These are phyloP conservation scores for Starmerella powellii DNA, from an alignment of 805 yeast species.

Conservation along the genomic window DNA sequence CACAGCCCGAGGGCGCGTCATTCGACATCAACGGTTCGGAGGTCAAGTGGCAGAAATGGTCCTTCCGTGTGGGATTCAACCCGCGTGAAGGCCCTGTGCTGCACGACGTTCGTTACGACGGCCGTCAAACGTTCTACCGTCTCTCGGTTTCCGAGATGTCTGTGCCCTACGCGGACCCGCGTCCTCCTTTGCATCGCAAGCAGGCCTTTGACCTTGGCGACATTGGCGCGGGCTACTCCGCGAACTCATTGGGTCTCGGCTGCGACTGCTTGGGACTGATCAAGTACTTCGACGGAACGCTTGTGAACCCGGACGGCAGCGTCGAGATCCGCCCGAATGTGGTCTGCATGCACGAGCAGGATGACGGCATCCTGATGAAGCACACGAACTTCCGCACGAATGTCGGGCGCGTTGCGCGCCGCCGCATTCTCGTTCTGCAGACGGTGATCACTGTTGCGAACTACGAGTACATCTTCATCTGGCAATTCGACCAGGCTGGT, in stretches of 20 bases:
- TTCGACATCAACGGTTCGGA: conserved; percentile 48
- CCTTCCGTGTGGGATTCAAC: conserved; percentile 55
- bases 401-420: conserved; percentile 63
- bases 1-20: conserved; percentile 81
- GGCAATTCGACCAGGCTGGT: conserved; percentile 67
- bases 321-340: conserved; percentile 55
- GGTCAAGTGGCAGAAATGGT: conserved; percentile 76
- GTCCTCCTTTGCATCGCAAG: conserved; percentile 72
- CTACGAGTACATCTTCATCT: conserved; percentile 65
- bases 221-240: conserved; percentile 66
- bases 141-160: conserved; percentile 70
- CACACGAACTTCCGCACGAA: conserved; percentile 67
- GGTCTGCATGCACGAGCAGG: conserved; percentile 77
- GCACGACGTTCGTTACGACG: conserved; percentile 62
- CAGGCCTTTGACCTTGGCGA: conserved; percentile 81
- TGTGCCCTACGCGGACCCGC: conserved; percentile 75
- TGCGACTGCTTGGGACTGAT: conserved; percentile 77
- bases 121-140: conserved; percentile 65
- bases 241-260: conserved; percentile 56
- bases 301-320: conserved; percentile 47
- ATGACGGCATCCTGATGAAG: conserved; percentile 63
- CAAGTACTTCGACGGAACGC: conserved; percentile 54
- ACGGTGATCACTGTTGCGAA: conserved; percentile 76
- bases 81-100: conserved; percentile 70
- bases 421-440: conserved; percentile 67